phyloP scores from a whole-genome alignment of 768 basidiomycete species.

The Termitomyces sp. region DNA sequence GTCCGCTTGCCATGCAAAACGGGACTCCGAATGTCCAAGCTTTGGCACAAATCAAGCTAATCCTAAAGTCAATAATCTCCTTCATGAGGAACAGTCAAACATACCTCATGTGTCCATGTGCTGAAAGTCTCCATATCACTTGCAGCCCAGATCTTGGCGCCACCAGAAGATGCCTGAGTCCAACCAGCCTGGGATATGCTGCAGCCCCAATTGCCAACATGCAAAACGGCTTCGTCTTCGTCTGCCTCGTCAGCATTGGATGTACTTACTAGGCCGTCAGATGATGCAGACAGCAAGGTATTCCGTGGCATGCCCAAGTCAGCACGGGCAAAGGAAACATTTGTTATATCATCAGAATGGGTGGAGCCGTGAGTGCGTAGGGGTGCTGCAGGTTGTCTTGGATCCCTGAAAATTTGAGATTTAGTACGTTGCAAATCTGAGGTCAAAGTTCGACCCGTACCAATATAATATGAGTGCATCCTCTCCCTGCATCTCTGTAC shows the following conservation, averaged over 20 bases:
- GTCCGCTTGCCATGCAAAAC: slow-evolving; percentile 53
- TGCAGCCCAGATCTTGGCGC: slow-evolving; percentile 63
- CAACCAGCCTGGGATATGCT: slow-evolving; percentile 76
- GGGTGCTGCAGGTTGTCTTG: slow-evolving; percentile 65
- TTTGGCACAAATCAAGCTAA: slow-evolving; percentile 55
- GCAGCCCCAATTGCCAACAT: slow-evolving; percentile 84
- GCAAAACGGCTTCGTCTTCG: slow-evolving; percentile 79
- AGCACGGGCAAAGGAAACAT: slow-evolving; percentile 47
- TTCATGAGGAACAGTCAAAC: not conserved
- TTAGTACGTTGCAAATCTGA: not conserved
- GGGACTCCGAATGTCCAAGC: slow-evolving; percentile 59
- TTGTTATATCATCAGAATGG: slow-evolving; percentile 91
- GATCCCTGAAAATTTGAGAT: slow-evolving; percentile 56
- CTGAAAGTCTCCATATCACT: slow-evolving; percentile 97
- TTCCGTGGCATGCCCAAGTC: slow-evolving; percentile 15
- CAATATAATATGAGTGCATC: slow-evolving; percentile 85
- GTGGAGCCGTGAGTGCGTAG: slow-evolving; percentile 77
- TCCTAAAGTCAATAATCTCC: not conserved
- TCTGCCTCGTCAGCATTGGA: slow-evolving; percentile 72
- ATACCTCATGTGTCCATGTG: slow-evolving; percentile 71
- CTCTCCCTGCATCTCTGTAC: slow-evolving; percentile 74
- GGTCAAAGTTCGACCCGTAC: slow-evolving; percentile 29
- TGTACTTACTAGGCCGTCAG: slow-evolving; percentile 75
- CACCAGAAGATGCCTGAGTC: slow-evolving; percentile 30
- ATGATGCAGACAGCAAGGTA: slow-evolving; percentile 71